Evolutionary conservation across 208 protist species (phyloP).

Genomic region (Leishmania martiniquensis): DNA sequence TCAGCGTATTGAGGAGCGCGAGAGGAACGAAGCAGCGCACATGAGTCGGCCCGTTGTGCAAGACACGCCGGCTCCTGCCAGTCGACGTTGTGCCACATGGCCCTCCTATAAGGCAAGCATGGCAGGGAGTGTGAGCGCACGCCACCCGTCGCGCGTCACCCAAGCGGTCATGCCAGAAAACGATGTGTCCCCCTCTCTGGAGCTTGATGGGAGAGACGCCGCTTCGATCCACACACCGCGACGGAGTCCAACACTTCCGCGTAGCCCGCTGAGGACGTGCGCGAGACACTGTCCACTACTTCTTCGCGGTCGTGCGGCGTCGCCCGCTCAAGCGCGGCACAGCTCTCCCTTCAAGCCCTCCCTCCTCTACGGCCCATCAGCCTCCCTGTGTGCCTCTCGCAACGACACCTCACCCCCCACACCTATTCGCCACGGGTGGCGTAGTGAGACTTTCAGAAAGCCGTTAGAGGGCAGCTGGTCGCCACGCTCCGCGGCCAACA

Average conservation of each 20-base stretch:
- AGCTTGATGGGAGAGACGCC: neutral
- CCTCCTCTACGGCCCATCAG: slow-evolving; percentile 13
- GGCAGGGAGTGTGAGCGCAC: neutral
- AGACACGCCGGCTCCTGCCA: neutral
- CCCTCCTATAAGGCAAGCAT: neutral
- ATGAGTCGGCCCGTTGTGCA: neutral
- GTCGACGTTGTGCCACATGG: neutral
- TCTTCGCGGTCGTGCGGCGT: neutral
- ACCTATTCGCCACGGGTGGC: neutral
- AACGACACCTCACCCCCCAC: neutral
- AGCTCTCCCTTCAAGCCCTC: slow-evolving; percentile 17
- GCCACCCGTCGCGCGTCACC: neutral
- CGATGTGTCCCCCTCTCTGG: neutral
- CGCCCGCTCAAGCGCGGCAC: neutral
- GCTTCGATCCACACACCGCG: neutral
- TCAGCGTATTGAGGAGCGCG: slow-evolving; percentile 16
- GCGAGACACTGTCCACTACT: slow-evolving; percentile 10
- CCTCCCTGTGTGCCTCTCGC: neutral
- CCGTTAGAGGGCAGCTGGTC: slow-evolving; percentile 6
- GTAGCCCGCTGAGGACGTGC: slow-evolving; percentile 5
- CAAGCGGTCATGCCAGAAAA: neutral
- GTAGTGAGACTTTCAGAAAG: neutral
- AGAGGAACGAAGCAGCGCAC: slow-evolving; percentile 15
- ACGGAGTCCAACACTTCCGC: slow-evolving; percentile 1
- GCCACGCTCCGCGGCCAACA: neutral